These are phyloP conservation scores for Penicillium sp. DNA, from an alignment of 2,329 filamentous ascomycete genomes.

Conservation along the genomic window DNA sequence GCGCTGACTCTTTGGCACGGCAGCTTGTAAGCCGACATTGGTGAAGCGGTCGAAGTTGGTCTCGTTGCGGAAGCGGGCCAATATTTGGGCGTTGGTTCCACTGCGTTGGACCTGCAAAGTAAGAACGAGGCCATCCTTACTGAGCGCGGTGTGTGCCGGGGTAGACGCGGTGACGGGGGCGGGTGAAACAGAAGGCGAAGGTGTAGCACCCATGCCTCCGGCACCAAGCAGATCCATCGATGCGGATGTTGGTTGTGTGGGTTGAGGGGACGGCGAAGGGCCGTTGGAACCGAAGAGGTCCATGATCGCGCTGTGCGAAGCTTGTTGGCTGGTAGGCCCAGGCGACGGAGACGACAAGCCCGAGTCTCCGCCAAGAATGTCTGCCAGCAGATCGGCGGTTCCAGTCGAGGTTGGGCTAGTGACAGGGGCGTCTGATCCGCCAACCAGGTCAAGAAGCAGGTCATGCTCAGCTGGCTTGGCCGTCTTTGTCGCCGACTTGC, in stretches of 20 bases:
- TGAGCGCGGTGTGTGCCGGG: constrained; percentile 68
- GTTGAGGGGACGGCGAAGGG: constrained; percentile 48
- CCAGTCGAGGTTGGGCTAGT: constrained; percentile 55
- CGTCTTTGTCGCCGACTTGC: constrained; percentile 70
- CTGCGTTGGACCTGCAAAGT: constrained; percentile 81
- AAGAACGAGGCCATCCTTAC: constrained; percentile 78
- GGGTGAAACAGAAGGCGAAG: constrained; percentile 47
- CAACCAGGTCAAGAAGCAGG: constrained; percentile 88
- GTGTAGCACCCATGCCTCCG: constrained; percentile 40
- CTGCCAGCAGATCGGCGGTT: constrained; percentile 81
- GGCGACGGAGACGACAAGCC: constrained; percentile 54
- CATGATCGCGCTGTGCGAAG: constrained; percentile 74
- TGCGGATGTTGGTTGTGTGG: constrained; percentile 45
- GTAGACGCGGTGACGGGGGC: constrained; percentile 46
- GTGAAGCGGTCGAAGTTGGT: constrained; percentile 63
- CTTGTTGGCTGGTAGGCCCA: constrained; percentile 49
- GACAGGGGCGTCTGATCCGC: constrained; percentile 62
- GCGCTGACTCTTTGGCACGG: constrained; percentile 94
- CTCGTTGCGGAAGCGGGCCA: constrained; percentile 77
- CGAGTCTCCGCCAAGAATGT: constrained; percentile 77
- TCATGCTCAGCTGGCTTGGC: constrained; percentile 87
- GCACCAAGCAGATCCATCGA: constrained; percentile 35
- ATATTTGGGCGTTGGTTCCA: constrained; percentile 64
- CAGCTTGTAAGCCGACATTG: constrained; percentile 81
- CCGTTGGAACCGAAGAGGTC: constrained; percentile 67